These are phyloP conservation scores for Buxus sempervirens DNA, from an alignment of 164 flowering plant species.

Conservation along the genomic window DNA sequence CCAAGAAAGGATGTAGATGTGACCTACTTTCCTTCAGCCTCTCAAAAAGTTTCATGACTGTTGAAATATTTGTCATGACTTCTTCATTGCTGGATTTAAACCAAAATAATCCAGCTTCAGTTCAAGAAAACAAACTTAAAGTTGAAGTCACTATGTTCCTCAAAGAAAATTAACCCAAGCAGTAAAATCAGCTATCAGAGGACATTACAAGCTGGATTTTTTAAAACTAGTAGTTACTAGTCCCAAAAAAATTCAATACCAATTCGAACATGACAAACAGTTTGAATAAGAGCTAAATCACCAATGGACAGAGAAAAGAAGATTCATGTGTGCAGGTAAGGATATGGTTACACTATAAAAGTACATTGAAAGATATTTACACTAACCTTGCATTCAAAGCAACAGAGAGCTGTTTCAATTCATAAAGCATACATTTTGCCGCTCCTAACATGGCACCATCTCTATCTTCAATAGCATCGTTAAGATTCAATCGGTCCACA, in stretches of 20 bases:
- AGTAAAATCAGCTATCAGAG: background rate
- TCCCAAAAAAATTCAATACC: background rate
- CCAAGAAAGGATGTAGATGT: slow-evolving; percentile 21
- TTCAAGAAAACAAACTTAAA: background rate
- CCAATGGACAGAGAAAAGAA: background rate
- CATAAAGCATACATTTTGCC: slow-evolving; percentile 14
- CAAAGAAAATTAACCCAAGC: too few relatives aligned
- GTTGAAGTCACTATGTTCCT: background rate
- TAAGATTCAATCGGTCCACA: background rate
- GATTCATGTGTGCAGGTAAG: background rate
- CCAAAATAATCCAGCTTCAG: background rate
- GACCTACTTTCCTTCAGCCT: slow-evolving; percentile 17
- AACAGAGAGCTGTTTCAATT: slow-evolving; percentile 19
- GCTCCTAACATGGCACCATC: background rate
- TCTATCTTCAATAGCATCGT: background rate
- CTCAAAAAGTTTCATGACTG: slow-evolving; percentile 2
- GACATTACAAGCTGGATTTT: background rate
- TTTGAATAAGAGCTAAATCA: background rate
- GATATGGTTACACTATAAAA: too few relatives aligned
- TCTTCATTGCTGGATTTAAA: slow-evolving; percentile 18
- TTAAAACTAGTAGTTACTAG: background rate
- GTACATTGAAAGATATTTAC: background rate
- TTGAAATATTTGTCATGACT: slow-evolving; percentile 9
- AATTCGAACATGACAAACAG: background rate
- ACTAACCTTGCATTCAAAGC: slow-evolving; percentile 21